Conservation (phyloP, 345 rosid genomes). For the Rhodamnia rubescens region DNA sequence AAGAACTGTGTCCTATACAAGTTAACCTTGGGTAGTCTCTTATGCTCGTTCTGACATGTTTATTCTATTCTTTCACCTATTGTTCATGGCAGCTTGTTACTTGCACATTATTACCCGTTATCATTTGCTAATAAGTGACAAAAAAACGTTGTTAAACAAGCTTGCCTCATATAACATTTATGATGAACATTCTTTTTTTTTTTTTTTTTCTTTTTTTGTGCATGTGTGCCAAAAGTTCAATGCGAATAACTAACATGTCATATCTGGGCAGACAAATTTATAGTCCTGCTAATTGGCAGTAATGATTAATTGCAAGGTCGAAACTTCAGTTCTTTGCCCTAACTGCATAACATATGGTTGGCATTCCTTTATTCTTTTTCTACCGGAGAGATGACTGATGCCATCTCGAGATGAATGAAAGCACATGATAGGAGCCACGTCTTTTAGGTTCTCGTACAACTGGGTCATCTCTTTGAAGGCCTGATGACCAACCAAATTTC, state of each 20-base stretch:
- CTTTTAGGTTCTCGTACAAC: background rate
- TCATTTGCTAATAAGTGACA: background rate
- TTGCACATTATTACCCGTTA: background rate
- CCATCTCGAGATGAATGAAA: background rate
- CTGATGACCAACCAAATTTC: background rate
- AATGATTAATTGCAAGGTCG: background rate
- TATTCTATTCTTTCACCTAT: background rate
- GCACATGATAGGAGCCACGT: background rate
- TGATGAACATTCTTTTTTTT: background rate
- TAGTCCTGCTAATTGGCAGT: background rate
- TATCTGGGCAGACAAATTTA: background rate
- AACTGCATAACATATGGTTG: background rate
- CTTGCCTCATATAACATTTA: background rate
- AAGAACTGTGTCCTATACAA: background rate
- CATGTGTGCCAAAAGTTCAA: background rate
- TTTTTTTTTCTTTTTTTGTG: too few relatives aligned
- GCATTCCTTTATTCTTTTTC: background rate
- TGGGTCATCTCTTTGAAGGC: background rate
- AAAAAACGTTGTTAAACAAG: background rate
- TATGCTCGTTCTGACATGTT: background rate
- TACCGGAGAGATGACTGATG: background rate
- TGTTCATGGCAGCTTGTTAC: background rate
- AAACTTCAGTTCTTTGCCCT: background rate
- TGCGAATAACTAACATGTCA: background rate
- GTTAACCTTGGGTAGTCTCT: background rate